phyloP scores from a whole-genome alignment of 768 basidiomycete species.

The Phaeolepiota aurea region DNA sequence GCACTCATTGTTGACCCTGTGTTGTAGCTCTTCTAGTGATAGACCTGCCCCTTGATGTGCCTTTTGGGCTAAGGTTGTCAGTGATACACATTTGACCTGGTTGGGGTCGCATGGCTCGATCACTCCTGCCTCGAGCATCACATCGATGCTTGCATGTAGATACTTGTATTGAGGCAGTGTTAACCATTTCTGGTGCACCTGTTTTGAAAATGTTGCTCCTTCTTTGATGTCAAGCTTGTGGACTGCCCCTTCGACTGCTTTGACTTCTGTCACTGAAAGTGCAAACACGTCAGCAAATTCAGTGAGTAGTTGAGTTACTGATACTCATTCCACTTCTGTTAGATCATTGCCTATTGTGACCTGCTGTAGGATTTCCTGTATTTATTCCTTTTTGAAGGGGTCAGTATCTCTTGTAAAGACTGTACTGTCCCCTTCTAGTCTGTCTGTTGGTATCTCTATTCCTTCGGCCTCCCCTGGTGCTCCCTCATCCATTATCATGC shows the following conservation, averaged over 20 bases:
- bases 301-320: constrained; percentile 13
- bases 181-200: constrained; percentile 20
- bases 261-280: constrained; percentile 27
- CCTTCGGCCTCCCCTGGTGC: neutral
- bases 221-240: constrained; percentile 24
- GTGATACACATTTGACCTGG: constrained; percentile 25
- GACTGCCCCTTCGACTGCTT: constrained; percentile 16
- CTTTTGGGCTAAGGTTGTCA: constrained; percentile 27
- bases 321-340: constrained; percentile 9
- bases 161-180: constrained; percentile 22
- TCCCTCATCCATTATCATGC: neutral
- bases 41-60: constrained; percentile 20
- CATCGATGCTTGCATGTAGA: constrained; percentile 20
- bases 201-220: constrained; percentile 18
- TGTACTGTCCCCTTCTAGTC: neutral
- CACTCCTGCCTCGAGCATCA: constrained; percentile 24
- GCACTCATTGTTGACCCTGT: constrained; percentile 24
- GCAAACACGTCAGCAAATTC: constrained; percentile 32
- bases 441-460: neutral
- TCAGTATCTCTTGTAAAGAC: constrained; percentile 13
- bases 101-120: constrained; percentile 17
- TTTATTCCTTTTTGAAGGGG: constrained; percentile 15
- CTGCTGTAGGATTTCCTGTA: constrained; percentile 10
- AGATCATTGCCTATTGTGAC: constrained; percentile 22
- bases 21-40: constrained; percentile 22